Percentiles rank a stretch among this genome's conserved stretches.
phyloP scores from a whole-genome alignment of 257 asterid genomes.

The Ligustrum vulgare region DNA sequence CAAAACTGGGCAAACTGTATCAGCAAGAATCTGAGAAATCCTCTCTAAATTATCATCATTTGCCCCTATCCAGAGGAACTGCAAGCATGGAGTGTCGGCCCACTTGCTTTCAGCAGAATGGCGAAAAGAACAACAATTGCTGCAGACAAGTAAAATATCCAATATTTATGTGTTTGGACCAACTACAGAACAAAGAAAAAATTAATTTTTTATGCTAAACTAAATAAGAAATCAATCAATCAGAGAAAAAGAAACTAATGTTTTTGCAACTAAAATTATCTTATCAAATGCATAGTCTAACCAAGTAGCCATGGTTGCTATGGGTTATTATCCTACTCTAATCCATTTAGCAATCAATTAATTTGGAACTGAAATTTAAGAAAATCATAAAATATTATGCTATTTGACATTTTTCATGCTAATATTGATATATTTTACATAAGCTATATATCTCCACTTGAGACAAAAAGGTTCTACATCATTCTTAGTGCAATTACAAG shows the following conservation, averaged over 20 bases:
- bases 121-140: constrained; percentile 71
- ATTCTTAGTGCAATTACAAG: neutral
- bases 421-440: neutral
- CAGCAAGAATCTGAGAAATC: constrained; percentile 63
- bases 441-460: neutral
- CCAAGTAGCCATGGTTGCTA: constrained; percentile 6
- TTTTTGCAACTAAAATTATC: constrained; percentile 14
- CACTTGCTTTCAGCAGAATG: constrained; percentile 48
- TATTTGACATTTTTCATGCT: neutral
- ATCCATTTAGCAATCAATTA: constrained; percentile 14
- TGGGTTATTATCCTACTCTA: neutral
- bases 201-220: neutral
- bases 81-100: constrained; percentile 69
- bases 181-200: neutral
- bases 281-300: neutral
- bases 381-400: neutral
- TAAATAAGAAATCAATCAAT: neutral
- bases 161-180: neutral
- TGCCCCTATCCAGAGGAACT: constrained; percentile 59
- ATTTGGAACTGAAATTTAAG: neutral
- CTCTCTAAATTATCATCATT: constrained; percentile 51
- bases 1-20: constrained; percentile 73
- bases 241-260: neutral
- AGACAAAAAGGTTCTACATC: neutral
- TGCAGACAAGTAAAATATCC: constrained; percentile 37